A percentile compares a stretch with the other conserved stretches of the same genome.
phyloP scores from a whole-genome alignment of 352 stramenopile genomes.

The Halophytophthora polymorphica region DNA sequence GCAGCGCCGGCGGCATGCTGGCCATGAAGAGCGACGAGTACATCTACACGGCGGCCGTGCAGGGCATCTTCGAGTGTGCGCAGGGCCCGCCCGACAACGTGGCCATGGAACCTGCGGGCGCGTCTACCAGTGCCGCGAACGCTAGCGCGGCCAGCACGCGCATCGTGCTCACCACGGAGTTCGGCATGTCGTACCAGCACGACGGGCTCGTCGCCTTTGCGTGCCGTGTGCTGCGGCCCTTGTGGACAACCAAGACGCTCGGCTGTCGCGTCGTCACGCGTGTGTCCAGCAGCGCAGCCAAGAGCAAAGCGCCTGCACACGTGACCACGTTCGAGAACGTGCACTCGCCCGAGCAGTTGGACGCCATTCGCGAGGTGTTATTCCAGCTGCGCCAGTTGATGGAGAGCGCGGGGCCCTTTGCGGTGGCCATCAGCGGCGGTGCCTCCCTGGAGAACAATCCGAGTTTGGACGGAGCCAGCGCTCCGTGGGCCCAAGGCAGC shows the following conservation, averaged over 20 bases:
- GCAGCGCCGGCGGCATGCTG: slow-evolving; percentile 8
- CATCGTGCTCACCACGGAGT: slow-evolving; percentile 84
- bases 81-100: slow-evolving; percentile 41
- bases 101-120: slow-evolving; percentile 19
- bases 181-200: slow-evolving; percentile 86
- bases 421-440: slow-evolving; percentile 68
- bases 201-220: slow-evolving; percentile 80
- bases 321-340: slow-evolving; percentile 36
- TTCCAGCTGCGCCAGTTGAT: slow-evolving; percentile 83
- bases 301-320: slow-evolving; percentile 16
- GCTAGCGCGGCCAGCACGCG: slow-evolving; percentile 36
- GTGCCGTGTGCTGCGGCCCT: slow-evolving; percentile 69
- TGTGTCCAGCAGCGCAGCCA: slow-evolving; percentile 11
- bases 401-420: slow-evolving; percentile 71
- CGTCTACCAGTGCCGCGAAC: slow-evolving; percentile 24
- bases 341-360: slow-evolving; percentile 50
- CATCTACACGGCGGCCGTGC: slow-evolving; percentile 72
- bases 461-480: slow-evolving; percentile 32
- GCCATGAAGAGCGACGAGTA: slow-evolving; percentile 76
- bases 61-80: slow-evolving; percentile 83
- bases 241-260: slow-evolving; percentile 68
- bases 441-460: slow-evolving; percentile 55
- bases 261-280: slow-evolving; percentile 37
- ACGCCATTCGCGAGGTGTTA: slow-evolving; percentile 76
- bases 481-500: slow-evolving; percentile 38